Conservation (phyloP, 2,329 filamentous ascomycete genomes). For the Aspergillus phoenicis region DNA sequence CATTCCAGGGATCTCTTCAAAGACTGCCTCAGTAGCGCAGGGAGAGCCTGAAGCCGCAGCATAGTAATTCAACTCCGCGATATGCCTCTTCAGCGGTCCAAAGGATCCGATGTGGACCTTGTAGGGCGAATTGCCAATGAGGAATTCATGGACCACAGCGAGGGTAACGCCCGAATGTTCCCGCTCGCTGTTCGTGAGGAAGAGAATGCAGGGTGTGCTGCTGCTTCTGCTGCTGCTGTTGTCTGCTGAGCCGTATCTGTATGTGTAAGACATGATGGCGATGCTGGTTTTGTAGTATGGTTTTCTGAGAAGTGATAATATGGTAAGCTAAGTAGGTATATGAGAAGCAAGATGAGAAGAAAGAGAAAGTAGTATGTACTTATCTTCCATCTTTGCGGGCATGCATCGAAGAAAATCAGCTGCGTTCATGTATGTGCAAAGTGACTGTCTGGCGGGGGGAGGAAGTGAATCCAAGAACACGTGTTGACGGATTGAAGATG, state of each 20-base stretch:
- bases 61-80: neutral
- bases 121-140: constrained; percentile 30
- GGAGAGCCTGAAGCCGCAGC: neutral
- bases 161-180: constrained; percentile 49
- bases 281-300: too few relatives aligned
- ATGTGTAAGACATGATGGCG: neutral
- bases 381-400: too few relatives aligned
- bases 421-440: too few relatives aligned
- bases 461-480: too few relatives aligned
- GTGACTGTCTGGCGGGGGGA: too few relatives aligned
- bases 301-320: too few relatives aligned
- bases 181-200: constrained; percentile 46
- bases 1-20: neutral
- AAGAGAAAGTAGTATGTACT: too few relatives aligned
- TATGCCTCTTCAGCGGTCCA: constrained; percentile 29
- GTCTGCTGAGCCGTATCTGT: neutral
- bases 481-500: too few relatives aligned
- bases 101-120: constrained; percentile 43
- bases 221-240: too few relatives aligned
- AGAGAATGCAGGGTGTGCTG: constrained; percentile 30
- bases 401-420: too few relatives aligned
- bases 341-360: too few relatives aligned
- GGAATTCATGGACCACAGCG: constrained; percentile 42
- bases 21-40: neutral
- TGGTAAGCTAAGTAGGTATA: too few relatives aligned